Evolutionary conservation across 2,329 filamentous ascomycete species (phyloP).

Genomic region (Hortaea werneckii): DNA sequence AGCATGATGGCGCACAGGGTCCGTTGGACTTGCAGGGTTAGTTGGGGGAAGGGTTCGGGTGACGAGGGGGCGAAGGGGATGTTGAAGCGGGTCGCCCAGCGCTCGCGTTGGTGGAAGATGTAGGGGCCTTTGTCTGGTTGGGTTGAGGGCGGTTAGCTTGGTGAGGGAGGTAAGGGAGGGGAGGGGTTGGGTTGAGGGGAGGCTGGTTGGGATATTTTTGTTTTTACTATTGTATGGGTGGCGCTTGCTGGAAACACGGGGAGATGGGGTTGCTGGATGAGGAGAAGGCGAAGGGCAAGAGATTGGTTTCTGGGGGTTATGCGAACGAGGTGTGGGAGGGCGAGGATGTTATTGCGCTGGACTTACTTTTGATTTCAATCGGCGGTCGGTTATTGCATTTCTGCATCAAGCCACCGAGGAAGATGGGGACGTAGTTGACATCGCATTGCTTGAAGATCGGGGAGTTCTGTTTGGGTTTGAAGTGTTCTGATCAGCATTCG

Average conservation of each 20-base stretch:
- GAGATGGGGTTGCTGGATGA: no score
- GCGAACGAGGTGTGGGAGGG: no score
- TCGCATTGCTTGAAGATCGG: slow-evolving; percentile 45
- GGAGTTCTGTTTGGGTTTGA: slow-evolving; percentile 37
- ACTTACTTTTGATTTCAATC: slow-evolving; percentile 44
- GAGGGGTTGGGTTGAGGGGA: not conserved
- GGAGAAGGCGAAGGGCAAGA: no score
- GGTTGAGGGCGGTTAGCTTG: no score
- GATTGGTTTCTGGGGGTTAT: no score
- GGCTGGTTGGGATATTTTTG: no score
- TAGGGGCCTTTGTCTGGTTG: slow-evolving; percentile 48
- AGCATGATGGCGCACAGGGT: slow-evolving; percentile 40
- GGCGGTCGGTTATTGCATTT: slow-evolving; percentile 45
- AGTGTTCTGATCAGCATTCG: not conserved
- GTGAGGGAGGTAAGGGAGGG: no score
- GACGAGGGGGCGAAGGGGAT: slow-evolving; percentile 39
- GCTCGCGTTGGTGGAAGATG: slow-evolving; percentile 43
- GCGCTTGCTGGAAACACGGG: no score
- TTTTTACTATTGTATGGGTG: no score
- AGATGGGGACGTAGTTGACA: slow-evolving; percentile 48
- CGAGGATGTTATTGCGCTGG: no score
- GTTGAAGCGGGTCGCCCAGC: slow-evolving; percentile 44
- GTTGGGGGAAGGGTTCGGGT: slow-evolving; percentile 44
- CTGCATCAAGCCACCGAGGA: slow-evolving; percentile 51
- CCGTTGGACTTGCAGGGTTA: slow-evolving; percentile 43